These are phyloP conservation scores for Cercospora zeina DNA, from an alignment of 2,329 filamentous ascomycete species.

Conservation along the genomic window DNA sequence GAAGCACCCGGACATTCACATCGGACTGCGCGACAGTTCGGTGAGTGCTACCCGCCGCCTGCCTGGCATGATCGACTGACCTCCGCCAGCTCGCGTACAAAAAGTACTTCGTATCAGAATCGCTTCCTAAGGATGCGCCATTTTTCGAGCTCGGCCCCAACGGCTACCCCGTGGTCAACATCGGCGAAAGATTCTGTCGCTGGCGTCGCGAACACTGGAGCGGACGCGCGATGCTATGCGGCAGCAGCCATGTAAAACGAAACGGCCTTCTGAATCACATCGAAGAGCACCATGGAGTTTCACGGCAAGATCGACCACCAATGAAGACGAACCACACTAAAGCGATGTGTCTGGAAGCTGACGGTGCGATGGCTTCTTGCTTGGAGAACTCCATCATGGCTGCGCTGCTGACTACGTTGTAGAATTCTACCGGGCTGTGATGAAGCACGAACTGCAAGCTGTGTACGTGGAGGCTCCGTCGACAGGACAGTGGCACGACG, in stretches of 20 bases:
- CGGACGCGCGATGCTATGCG: neutral
- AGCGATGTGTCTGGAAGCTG: neutral
- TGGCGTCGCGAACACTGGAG: neutral
- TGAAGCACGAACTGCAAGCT: neutral
- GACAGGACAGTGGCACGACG: neutral
- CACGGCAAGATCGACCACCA: neutral
- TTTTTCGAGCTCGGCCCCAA: constrained; percentile 3
- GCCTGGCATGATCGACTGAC: neutral
- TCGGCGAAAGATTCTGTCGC: constrained; percentile 15
- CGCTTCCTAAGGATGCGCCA: constrained; percentile 9
- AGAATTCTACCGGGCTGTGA: neutral
- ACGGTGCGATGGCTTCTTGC: neutral
- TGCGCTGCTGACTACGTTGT: neutral
- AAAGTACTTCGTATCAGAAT: neutral
- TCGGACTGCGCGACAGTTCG: neutral
- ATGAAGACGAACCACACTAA: neutral
- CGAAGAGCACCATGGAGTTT: neutral
- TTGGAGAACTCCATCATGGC: neutral
- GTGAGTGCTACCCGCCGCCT: neutral
- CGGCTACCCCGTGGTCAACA: constrained; percentile 11
- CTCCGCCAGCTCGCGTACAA: neutral
- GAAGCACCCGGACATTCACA: neutral
- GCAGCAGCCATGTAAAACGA: neutral
- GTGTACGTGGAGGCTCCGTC: neutral
- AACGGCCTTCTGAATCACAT: neutral